Percentiles rank a stretch among this genome's conserved stretches.
phyloP scores from a whole-genome alignment of 164 flowering plant genomes.

The Dillenia turbinata region DNA sequence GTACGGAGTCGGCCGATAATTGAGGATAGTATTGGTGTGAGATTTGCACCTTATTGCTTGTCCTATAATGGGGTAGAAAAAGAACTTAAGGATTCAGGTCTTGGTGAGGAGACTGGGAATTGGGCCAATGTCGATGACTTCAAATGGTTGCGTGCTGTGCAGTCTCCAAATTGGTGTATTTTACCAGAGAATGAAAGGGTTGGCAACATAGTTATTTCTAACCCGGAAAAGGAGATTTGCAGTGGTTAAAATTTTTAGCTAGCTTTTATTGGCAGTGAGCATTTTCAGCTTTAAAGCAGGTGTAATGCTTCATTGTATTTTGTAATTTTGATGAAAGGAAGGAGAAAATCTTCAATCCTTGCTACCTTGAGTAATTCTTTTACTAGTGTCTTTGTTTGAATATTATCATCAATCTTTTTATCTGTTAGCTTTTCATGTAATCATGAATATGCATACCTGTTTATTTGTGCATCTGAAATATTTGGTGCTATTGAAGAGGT shows the following conservation, averaged over 20 bases:
- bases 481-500: too few relatives aligned
- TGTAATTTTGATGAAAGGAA: too few relatives aligned
- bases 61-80: constrained; percentile 62
- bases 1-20: constrained; percentile 85
- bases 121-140: constrained; percentile 96
- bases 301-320: too few relatives aligned
- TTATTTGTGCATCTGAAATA: too few relatives aligned
- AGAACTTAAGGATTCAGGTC: constrained; percentile 55
- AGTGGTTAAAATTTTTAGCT: background rate
- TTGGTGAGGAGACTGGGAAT: constrained; percentile 76
- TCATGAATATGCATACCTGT: too few relatives aligned
- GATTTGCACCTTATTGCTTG: constrained; percentile 80
- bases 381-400: too few relatives aligned
- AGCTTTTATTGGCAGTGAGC: too few relatives aligned
- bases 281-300: too few relatives aligned
- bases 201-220: constrained; percentile 24
- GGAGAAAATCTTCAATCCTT: too few relatives aligned
- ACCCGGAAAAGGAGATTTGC: constrained; percentile 5
- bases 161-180: constrained; percentile 87
- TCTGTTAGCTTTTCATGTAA: too few relatives aligned
- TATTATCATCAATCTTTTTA: too few relatives aligned
- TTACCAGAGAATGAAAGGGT: constrained; percentile 66
- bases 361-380: too few relatives aligned
- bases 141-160: constrained; percentile 77
- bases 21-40: constrained; percentile 65